Base-by-base conservation (phyloP, 2,329 filamentous ascomycete species). In the Exophiala oligosperma region DNA sequence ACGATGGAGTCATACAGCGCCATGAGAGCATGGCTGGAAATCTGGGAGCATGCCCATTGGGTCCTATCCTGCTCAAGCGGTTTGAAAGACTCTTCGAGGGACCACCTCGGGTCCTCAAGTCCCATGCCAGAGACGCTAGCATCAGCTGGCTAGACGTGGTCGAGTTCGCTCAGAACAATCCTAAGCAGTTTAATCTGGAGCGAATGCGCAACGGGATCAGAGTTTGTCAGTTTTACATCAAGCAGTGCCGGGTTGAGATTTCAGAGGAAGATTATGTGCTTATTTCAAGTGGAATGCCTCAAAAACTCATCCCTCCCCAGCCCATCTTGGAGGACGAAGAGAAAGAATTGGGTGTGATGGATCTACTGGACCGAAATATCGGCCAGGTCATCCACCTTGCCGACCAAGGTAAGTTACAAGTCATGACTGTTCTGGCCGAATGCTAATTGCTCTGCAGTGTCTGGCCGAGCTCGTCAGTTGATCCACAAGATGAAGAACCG, bases 1-100 rank as follows among this genome's bases (percentile, higher is more conserved):
- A 96, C 73, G 90, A 92, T 82, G 91, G 87, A 64, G 90, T 94
- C 14, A 79, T 96, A 52, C 89, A 90, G 68, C 85, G 90, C 55
- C 90, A 93, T 72, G 91, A 96, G 75, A 93, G 89, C 72, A 84
- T 96, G 67, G 92, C 91, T 48, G 88, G 89, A 57, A 93, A 91
- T 68, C 81, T 96, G 26, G 91, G 91, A 67, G 91, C 90, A 55
- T 89, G 91, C 65, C 87, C 92, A 17, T 84, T 92, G 1, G 91
- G 89, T 0, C 90, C 91, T 24, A 90, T 92, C 52, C 77, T 96
- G 62, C 84, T 96, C 67, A 92, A 92, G 74, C 88, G 90, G 43
- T 91, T 96, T 71, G 91, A 96, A 72, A 84, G 89, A 53, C 81
- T 93, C 56, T 96, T 96, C 68, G 91, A 95, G 64, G 89, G 89